Base-by-base conservation (phyloP, 345 rosid genomes). In the Salix caprea region DNA sequence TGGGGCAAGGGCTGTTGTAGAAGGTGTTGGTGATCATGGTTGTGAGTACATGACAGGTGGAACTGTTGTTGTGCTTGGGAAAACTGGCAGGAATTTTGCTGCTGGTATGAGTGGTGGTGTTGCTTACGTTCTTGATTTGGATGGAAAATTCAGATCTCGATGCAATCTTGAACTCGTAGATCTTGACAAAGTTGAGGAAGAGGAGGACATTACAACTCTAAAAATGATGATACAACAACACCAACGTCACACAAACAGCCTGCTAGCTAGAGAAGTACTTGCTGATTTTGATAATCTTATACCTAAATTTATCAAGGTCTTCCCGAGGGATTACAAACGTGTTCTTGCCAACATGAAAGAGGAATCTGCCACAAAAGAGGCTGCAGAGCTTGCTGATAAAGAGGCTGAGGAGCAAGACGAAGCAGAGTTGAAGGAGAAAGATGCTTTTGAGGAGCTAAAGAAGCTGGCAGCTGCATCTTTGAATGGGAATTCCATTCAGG, bases 11-110 rank as follows among this genome's bases (percentile, higher is more conserved):
- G 97, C 99, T 15, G 98, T 96, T 65, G 98, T 96, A 7, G 99
- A 96, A 89, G 99, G 99, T 73, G 93, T 96, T 77, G 99, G 99
- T 81, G 99, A 96, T 84, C 99, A 96, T 80, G 99, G 99, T 44
- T 96, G 99, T 18, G 99, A 96, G 83, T 96, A 96, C 86, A 96
- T 96, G 99, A 96, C 99, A 18, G 99, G 99, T 46, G 99, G 99
- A 37, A 96, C 89, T 5, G 97, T 96, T 4, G 96, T 91, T 74
- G 97, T 96, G 72, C 97, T 96, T 21, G 99, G 99, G 42, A 94
- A 91, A 84, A 94, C 99, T 30, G 99, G 98, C 65, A 90, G 98
- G 85, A 96, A 96, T 82, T 96, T 96, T 79, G 99, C 99, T 76
- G 98, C 99, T 14, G 99, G 99, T 71, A 96, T 96, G 99, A 96